Conservation (phyloP, 2,329 filamentous ascomycete genomes). For the Scedosporium aurantiacum region DNA sequence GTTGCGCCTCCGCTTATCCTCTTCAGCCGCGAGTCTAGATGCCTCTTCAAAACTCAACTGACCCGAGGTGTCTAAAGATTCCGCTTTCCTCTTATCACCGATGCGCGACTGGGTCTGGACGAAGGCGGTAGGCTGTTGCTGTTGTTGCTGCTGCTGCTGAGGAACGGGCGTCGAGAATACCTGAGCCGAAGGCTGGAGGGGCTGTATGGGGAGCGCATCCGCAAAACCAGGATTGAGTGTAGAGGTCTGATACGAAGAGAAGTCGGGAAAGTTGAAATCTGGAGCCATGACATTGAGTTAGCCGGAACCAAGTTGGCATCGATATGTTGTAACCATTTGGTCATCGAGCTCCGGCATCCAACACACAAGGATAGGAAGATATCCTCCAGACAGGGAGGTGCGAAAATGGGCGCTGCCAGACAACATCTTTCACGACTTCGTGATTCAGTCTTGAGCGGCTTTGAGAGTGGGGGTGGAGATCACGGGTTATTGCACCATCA, state of each 20-base stretch:
- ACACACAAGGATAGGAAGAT: too few relatives aligned
- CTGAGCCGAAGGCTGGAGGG: conserved; percentile 42
- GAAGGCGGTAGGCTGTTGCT: conserved; percentile 19
- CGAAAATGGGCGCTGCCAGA: neutral
- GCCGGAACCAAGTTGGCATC: conserved; percentile 8
- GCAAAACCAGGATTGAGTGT: conserved; percentile 23
- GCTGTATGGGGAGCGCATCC: conserved; percentile 36
- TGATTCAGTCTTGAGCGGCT: neutral
- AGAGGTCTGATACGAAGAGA: conserved; percentile 16
- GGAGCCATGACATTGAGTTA: conserved; percentile 36
- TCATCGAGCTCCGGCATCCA: neutral
- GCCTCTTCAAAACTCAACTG: conserved; percentile 55
- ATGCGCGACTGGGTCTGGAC: conserved; percentile 14
- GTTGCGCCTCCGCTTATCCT: conserved; percentile 82
- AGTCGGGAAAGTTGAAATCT: conserved; percentile 47
- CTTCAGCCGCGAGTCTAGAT: conserved; percentile 65
- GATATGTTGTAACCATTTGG: neutral
- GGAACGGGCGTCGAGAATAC: conserved; percentile 25
- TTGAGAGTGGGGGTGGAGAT: conserved; percentile 20
- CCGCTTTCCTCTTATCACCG: conserved; percentile 36
- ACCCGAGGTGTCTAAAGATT: conserved; percentile 25
- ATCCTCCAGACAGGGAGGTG: neutral
- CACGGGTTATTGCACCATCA: conserved; percentile 55
- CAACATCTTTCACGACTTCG: neutral
- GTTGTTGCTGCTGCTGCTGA: conserved; percentile 13